These are phyloP conservation scores for Fusarium pininemorale DNA, from an alignment of 2,329 filamentous ascomycete species.

Conservation along the genomic window DNA sequence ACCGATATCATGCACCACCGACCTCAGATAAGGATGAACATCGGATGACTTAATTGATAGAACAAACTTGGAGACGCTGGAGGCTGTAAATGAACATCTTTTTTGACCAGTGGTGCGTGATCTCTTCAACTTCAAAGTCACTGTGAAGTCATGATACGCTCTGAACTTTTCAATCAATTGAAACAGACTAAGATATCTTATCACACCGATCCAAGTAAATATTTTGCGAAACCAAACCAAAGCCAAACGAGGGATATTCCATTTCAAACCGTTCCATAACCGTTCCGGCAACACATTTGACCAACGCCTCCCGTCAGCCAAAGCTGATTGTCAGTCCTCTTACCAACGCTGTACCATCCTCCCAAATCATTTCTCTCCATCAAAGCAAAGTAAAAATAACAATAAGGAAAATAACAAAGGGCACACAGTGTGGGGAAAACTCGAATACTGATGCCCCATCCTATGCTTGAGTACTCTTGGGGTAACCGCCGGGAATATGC, in stretches of 20 bases:
- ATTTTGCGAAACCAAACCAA: slow-evolving; percentile 4
- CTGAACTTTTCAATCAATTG: slow-evolving; percentile 17
- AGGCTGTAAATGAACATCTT: not conserved
- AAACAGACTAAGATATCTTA: not conserved
- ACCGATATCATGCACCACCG: not conserved
- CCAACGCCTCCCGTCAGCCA: slow-evolving; percentile 32
- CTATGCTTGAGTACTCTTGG: slow-evolving; percentile 58
- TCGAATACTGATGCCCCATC: slow-evolving; percentile 46
- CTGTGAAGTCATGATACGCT: not conserved
- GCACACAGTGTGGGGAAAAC: slow-evolving; percentile 18
- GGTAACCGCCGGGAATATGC: slow-evolving; percentile 75
- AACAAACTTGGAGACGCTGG: not conserved
- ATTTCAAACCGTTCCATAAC: not conserved
- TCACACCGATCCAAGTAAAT: not conserved
- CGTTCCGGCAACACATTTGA: slow-evolving; percentile 11
- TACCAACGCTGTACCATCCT: slow-evolving; percentile 2
- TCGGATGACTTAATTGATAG: not conserved
- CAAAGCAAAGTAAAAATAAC: slow-evolving; percentile 10
- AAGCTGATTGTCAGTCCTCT: not conserved
- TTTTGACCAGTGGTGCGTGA: not conserved
- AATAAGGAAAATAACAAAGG: slow-evolving; percentile 18
- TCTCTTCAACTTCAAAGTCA: not conserved
- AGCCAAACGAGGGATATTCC: slow-evolving; percentile 37
- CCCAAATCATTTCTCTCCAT: slow-evolving; percentile 1
- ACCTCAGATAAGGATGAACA: not conserved